These are phyloP conservation scores for Skeletonema costatum DNA, from an alignment of 108 stramenopile genomes.

Conservation along the genomic window DNA sequence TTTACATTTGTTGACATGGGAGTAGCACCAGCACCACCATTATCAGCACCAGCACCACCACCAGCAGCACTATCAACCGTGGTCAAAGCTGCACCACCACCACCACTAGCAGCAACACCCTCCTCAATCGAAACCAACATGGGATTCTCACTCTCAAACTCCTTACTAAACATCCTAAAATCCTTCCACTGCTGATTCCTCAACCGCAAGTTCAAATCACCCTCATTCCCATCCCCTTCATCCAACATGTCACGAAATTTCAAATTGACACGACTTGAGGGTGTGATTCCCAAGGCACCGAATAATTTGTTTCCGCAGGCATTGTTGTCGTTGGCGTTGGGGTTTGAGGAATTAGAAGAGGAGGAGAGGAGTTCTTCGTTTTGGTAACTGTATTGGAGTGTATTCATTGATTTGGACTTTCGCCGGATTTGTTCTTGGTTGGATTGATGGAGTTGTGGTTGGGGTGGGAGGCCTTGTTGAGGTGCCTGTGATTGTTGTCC, in stretches of 20 bases:
- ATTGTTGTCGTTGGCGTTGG: no score
- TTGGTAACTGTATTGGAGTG: conserved; percentile 29
- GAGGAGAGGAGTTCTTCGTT: background rate
- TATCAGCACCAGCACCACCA: background rate
- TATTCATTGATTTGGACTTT: conserved; percentile 26
- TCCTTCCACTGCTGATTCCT: conserved; percentile 45
- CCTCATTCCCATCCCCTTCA: conserved; percentile 39
- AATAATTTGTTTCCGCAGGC: conserved; percentile 1
- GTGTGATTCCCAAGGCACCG: no score
- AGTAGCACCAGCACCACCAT: background rate
- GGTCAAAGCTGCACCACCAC: background rate
- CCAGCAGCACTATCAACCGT: background rate
- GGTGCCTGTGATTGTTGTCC: background rate
- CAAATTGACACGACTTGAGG: conserved; percentile 5
- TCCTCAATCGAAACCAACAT: background rate
- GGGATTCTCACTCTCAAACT: conserved; percentile 6
- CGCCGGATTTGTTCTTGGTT: background rate
- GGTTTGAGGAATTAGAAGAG: background rate
- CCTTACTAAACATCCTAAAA: conserved; percentile 10
- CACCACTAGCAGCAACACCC: background rate
- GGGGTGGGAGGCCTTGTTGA: background rate
- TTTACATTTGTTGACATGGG: background rate
- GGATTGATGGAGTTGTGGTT: background rate
- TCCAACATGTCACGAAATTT: conserved; percentile 41
- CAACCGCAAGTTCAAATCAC: conserved; percentile 24